A percentile compares a stretch with the other conserved stretches of the same genome.
Conservation (phyloP, 169 alveolate species). For the Plasmodium chabaudi region DNA sequence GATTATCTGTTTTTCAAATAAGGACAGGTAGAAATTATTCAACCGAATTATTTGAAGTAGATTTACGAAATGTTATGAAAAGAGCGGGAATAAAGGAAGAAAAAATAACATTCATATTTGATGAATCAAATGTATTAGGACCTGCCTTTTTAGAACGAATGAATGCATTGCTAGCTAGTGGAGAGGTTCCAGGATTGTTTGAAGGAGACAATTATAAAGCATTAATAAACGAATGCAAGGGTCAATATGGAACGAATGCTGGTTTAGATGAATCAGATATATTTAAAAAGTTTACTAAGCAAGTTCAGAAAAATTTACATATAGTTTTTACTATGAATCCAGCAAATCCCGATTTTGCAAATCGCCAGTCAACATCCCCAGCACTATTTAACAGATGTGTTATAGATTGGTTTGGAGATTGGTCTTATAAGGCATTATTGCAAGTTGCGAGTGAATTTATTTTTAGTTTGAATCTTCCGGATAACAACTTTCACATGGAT, state of each 20-base stretch:
- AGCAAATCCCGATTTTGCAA: constrained; percentile 97
- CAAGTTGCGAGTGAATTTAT: constrained; percentile 96
- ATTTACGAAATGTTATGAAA: constrained; percentile 96
- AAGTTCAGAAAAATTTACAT: constrained; percentile 96
- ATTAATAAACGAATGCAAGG: constrained; percentile 93
- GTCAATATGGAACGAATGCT: constrained; percentile 88
- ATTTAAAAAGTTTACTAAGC: constrained; percentile 94
- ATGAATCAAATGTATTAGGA: constrained; percentile 97
- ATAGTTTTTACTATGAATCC: constrained; percentile 99
- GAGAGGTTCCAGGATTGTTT: constrained; percentile 99
- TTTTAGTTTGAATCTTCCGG: constrained; percentile 82
- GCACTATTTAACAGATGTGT: constrained; percentile 98
- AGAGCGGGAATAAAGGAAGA: constrained; percentile 98
- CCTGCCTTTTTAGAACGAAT: constrained; percentile 98
- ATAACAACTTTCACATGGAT: constrained; percentile 57
- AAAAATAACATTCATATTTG: constrained; percentile 97
- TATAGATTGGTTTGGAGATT: constrained; percentile 99
- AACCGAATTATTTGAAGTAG: constrained; percentile 96
- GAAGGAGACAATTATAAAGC: constrained; percentile 98
- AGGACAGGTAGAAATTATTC: constrained; percentile 97
- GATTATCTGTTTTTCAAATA: constrained; percentile 95
- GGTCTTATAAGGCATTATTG: constrained; percentile 95
- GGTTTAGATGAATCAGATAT: constrained; percentile 96
- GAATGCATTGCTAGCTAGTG: constrained; percentile 99
- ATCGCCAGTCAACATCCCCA: constrained; percentile 97